Evolutionary conservation across 805 yeast species (phyloP).

Genomic region (Cyberlindnera xishuangbannaensis): DNA sequence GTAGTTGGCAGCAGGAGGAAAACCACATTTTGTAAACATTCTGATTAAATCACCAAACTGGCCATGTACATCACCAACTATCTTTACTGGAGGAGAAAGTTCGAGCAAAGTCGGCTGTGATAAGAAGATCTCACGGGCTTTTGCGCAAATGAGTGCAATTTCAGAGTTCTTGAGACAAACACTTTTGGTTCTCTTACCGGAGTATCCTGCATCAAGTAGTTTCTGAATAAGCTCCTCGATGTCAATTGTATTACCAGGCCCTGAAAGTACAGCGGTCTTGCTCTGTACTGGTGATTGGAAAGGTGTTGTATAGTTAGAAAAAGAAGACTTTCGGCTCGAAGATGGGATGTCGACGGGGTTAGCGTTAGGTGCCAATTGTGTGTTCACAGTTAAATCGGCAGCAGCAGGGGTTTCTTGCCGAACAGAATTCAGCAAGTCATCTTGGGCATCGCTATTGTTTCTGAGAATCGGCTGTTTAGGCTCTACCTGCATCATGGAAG

Average conservation of each 20-base stretch:
- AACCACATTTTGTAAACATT: conserved; percentile 80
- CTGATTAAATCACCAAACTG: conserved; percentile 88
- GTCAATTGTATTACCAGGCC: conserved; percentile 31
- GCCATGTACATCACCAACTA: conserved; percentile 90
- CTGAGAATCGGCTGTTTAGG: conserved; percentile 72
- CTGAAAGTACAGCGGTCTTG: conserved; percentile 20
- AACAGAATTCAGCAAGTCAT: conserved; percentile 14
- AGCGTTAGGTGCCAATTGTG: not conserved
- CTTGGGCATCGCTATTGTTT: conserved; percentile 33
- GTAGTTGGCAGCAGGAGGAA: conserved; percentile 66
- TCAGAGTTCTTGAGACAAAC: conserved; percentile 89
- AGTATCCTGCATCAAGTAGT: conserved; percentile 90
- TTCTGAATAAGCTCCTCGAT: conserved; percentile 89
- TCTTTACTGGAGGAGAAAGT: conserved; percentile 79
- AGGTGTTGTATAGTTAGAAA: conserved; percentile 22
- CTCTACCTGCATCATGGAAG: conserved; percentile 62
- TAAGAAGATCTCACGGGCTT: conserved; percentile 83
- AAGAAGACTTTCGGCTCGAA: conserved; percentile 21
- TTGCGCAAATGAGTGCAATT: conserved; percentile 78
- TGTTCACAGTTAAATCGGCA: conserved; percentile 8
- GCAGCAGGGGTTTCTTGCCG: conserved; percentile 2
- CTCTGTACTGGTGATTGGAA: conserved; percentile 20
- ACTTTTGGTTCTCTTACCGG: conserved; percentile 86
- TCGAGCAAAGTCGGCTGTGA: conserved; percentile 89
- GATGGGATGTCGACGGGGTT: conserved; percentile 24